Conservation (phyloP, 2,329 filamentous ascomycete species). For the Parafenestella ontariensis region DNA sequence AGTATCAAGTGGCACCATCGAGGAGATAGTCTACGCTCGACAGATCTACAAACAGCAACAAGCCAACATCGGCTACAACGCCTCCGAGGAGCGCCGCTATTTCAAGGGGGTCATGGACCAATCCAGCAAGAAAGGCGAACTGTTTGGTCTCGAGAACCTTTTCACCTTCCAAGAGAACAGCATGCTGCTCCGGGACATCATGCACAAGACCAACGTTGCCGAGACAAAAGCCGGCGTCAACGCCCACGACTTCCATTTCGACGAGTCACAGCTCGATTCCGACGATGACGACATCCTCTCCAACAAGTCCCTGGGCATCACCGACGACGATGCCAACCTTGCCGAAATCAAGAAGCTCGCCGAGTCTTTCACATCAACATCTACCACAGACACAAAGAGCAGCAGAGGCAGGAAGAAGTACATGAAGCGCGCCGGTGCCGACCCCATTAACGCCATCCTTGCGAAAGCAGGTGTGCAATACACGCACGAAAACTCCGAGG, state of each 20-base stretch:
- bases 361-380: conserved; percentile 36
- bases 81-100: conserved; percentile 89
- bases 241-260: conserved; percentile 73
- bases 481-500: conserved; percentile 94
- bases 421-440: conserved; percentile 59
- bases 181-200: conserved; percentile 87
- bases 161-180: conserved; percentile 82
- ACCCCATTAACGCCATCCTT: conserved; percentile 88
- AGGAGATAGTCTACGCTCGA: conserved; percentile 95
- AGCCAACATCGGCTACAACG: conserved; percentile 95
- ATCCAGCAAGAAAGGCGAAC: conserved; percentile 83
- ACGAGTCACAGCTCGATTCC: conserved; percentile 37
- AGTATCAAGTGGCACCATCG: conserved; percentile 88
- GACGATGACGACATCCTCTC: conserved; percentile 37
- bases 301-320: conserved; percentile 34
- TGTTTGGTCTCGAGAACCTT: conserved; percentile 89
- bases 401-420: conserved; percentile 47
- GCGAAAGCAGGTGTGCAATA: conserved; percentile 89
- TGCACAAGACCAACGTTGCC: conserved; percentile 97
- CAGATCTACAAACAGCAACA: conserved; percentile 99
- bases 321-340: conserved; percentile 38
- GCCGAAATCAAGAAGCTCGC: conserved; percentile 67
- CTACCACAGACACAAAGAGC: conserved; percentile 1
- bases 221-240: conserved; percentile 86
- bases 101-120: conserved; percentile 94